phyloP scores from a whole-genome alignment of 306 rosid genomes.

The Citrullus mucosospermus region DNA sequence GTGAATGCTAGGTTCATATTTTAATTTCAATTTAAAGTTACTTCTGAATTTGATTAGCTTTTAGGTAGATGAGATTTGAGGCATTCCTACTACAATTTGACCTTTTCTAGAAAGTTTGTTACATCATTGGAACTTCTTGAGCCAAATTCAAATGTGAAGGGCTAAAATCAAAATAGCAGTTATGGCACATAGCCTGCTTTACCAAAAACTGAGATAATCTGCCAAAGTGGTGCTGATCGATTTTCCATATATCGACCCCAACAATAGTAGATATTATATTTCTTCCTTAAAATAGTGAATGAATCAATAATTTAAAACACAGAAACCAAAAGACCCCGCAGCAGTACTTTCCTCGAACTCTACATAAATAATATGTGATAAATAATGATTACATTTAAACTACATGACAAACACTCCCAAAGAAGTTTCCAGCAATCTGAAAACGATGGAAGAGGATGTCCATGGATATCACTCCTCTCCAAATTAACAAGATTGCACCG shows the following conservation, averaged over 20 bases:
- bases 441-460: background rate
- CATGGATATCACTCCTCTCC: background rate
- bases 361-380: background rate
- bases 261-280: background rate
- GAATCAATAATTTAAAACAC: background rate
- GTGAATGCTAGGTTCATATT: background rate
- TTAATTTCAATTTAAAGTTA: background rate
- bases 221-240: background rate
- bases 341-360: background rate
- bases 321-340: background rate
- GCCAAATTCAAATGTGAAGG: background rate
- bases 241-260: background rate
- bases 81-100: background rate
- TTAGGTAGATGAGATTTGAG: background rate
- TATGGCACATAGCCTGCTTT: background rate
- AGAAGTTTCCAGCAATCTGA: constrained; percentile 4
- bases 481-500: background rate
- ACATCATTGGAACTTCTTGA: background rate
- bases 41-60: background rate
- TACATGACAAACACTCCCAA: background rate
- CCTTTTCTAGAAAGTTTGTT: background rate
- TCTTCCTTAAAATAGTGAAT: background rate
- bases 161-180: background rate
- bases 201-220: background rate
- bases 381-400: background rate